phyloP scores from a whole-genome alignment of 1,139 yeast species.

The Magnusiomyces fungicola region DNA sequence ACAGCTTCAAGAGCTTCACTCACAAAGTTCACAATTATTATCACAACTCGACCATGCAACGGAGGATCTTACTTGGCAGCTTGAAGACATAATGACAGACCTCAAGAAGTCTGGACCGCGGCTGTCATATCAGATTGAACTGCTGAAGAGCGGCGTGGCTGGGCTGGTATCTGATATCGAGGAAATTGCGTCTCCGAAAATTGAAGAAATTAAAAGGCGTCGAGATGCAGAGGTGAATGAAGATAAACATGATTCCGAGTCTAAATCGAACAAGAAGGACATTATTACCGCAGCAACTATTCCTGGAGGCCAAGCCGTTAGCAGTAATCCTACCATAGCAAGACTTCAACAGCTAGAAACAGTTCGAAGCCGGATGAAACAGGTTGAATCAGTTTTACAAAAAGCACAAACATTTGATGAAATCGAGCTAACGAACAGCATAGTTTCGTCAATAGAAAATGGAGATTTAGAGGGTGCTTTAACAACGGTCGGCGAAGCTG shows the following conservation, averaged over 20 bases:
- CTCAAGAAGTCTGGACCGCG: slow-evolving; percentile 27
- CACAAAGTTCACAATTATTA: slow-evolving; percentile 28
- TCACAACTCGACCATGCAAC: slow-evolving; percentile 31
- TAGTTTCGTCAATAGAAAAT: slow-evolving; percentile 18
- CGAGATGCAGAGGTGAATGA: neutral
- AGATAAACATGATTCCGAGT: too few relatives aligned
- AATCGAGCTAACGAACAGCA: slow-evolving; percentile 18
- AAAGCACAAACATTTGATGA: slow-evolving; percentile 27
- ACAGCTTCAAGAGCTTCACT: slow-evolving; percentile 28
- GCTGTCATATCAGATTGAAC: slow-evolving; percentile 32
- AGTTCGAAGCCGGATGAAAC: slow-evolving; percentile 25
- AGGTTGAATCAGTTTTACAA: slow-evolving; percentile 26
- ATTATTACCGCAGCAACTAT: too few relatives aligned
- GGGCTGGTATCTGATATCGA: slow-evolving; percentile 24
- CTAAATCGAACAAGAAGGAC: too few relatives aligned
- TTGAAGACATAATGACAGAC: slow-evolving; percentile 26
- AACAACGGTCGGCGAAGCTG: slow-evolving; percentile 19
- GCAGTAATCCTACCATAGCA: slow-evolving; percentile 13
- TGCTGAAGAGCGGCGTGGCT: slow-evolving; percentile 29
- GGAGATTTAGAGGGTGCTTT: slow-evolving; percentile 23
- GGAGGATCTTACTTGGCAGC: slow-evolving; percentile 29
- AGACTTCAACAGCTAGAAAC: slow-evolving; percentile 25
- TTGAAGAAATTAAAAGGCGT: neutral
- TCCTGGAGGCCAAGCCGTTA: neutral
- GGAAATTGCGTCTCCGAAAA: slow-evolving; percentile 12